Conservation (phyloP, 2,329 filamentous ascomycete species). For the Fusarium bulbicola region DNA sequence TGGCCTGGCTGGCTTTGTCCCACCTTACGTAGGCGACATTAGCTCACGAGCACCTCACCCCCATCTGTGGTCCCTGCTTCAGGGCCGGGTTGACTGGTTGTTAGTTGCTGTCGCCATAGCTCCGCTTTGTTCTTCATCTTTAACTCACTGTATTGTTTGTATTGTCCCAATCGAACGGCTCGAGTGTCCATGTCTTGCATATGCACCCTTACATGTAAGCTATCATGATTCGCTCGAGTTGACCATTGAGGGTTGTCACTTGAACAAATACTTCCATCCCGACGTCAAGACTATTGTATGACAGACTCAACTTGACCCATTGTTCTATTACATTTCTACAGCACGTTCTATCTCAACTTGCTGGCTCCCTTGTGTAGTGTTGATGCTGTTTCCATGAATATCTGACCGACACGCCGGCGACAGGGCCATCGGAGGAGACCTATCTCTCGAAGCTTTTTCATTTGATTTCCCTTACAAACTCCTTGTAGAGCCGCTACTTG, state of each 20-base stretch:
- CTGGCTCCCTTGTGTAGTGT: neutral
- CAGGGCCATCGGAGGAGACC: neutral
- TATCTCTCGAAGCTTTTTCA: neutral
- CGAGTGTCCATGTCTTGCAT: neutral
- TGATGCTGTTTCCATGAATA: neutral
- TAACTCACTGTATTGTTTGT: neutral
- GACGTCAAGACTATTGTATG: neutral
- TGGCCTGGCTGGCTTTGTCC: constrained; percentile 18
- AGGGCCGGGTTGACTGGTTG: neutral
- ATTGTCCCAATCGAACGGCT: neutral
- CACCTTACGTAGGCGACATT: constrained; percentile 14
- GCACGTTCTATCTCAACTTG: neutral
- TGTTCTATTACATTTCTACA: neutral
- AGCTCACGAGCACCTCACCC: constrained; percentile 14
- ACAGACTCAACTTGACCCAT: neutral
- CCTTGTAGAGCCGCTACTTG: neutral
- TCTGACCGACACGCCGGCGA: neutral
- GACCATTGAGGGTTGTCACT: neutral
- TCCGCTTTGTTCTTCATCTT: neutral
- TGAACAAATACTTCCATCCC: neutral
- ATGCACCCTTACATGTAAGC: neutral
- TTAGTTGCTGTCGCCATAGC: neutral
- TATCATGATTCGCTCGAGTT: neutral
- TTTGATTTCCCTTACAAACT: fast-evolving
- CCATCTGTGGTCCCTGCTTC: neutral